Base-by-base conservation (phyloP, 1,284 basidiomycete genomes). In the Cystobasidium slooffiae region DNA sequence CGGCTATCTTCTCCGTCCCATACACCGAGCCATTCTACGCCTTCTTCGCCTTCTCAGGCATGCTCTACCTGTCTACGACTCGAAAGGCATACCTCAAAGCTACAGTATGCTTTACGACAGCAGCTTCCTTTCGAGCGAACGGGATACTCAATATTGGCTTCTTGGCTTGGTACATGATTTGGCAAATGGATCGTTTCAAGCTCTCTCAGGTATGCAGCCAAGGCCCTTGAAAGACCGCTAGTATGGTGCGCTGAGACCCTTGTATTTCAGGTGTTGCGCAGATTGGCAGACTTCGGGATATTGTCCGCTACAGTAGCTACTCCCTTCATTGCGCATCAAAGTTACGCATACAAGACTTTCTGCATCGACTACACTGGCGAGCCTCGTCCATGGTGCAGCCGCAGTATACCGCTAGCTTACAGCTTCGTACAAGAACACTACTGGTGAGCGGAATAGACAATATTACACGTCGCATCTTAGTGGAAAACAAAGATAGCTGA, bases 11-110 rank as follows among this genome's bases (percentile, higher is more conserved):
- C 16, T 85, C 89, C 56, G 88, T 89, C 0, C 87, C 91, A 0
- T 96, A 92, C 79, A 89, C 86, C 55, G 96, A 98, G 80, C 89
- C 93, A 0, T 90, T 93, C 81, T 96, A 91, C 82, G 90, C 94
- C 0, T 86, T 88, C 70, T 82, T 91, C 16, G 89, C 91, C 0
- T 94, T 95, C 79, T 84, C 83, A 79, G 94, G 93, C 84, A 80
- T 81, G 82, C 80, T 80, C 22, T 62, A 80, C 12, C 68, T 79
- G 12, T 66, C 63, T 8, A 39, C 12, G 10, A 67, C 65, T 0
- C 82, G 81, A 10, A 78, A 80, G 10, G 83, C 84, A 61, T 90
- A 88, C 85, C 12, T 86, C 3, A 24, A 76, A 1, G 90, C 91
- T 0, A 83, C 89, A 0, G 0, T 89, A 0, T 85, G 81, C 61